A percentile compares a stretch with the other conserved stretches of the same genome.
These are phyloP conservation scores for Chalciporus chontae DNA, from an alignment of 768 basidiomycete species.

Conservation along the genomic window DNA sequence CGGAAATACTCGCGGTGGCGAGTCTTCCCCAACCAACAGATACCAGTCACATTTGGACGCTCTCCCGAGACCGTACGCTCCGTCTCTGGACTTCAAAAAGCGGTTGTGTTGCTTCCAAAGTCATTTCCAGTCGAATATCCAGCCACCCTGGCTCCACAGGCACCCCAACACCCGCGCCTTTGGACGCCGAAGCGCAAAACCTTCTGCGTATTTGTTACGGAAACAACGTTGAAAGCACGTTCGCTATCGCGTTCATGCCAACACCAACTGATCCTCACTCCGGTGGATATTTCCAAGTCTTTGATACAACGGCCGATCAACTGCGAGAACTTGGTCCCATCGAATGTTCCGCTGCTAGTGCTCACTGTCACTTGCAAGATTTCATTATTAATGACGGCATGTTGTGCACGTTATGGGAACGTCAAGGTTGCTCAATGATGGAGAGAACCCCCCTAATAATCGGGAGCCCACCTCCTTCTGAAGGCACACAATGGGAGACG, in stretches of 20 bases:
- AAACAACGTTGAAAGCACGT: slow-evolving; percentile 48
- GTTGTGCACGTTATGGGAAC: slow-evolving; percentile 77
- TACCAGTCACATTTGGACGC: slow-evolving; percentile 71
- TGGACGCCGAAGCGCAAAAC: slow-evolving; percentile 59
- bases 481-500: slow-evolving; percentile 45
- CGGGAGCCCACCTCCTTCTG: slow-evolving; percentile 27
- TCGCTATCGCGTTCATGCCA: slow-evolving; percentile 71
- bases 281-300: slow-evolving; percentile 79
- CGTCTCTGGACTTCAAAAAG: slow-evolving; percentile 80
- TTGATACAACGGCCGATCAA: slow-evolving; percentile 53
- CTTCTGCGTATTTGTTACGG: slow-evolving; percentile 62
- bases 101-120: slow-evolving; percentile 65
- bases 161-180: slow-evolving; percentile 41
- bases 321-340: slow-evolving; percentile 56
- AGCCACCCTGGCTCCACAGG: slow-evolving; percentile 30
- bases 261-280: slow-evolving; percentile 58
- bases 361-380: slow-evolving; percentile 73
- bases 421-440: slow-evolving; percentile 69
- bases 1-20: slow-evolving; percentile 68
- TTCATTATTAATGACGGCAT: slow-evolving; percentile 55
- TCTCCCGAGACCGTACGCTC: slow-evolving; percentile 83
- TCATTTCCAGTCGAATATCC: slow-evolving; percentile 39
- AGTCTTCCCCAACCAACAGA: slow-evolving; percentile 76
- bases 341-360: slow-evolving; percentile 56
- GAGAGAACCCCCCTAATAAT: slow-evolving; percentile 52